Percentiles rank a stretch among this genome's conserved stretches.
Conservation (phyloP, 2,329 filamentous ascomycete genomes). For the Venturia nashicola region DNA sequence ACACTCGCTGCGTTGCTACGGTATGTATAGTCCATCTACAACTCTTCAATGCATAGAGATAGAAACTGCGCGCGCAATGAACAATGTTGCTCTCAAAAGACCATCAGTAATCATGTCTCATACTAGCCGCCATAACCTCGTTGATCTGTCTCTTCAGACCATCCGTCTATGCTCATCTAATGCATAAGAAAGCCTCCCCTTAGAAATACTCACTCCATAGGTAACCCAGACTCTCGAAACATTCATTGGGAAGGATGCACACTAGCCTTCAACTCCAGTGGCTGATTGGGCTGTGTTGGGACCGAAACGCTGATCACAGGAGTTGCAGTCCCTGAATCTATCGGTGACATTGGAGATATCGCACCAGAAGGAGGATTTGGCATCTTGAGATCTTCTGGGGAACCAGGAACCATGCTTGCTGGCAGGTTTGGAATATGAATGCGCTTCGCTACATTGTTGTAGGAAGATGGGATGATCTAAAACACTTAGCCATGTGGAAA, state of each 20-base stretch:
- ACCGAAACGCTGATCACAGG: neutral
- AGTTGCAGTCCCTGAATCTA: conserved; percentile 5
- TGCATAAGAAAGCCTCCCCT: neutral
- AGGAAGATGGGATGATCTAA: conserved; percentile 85
- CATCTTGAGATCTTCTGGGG: conserved; percentile 70
- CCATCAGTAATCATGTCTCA: neutral
- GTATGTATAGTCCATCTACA: neutral
- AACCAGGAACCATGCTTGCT: conserved; percentile 57
- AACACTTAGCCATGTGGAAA: neutral
- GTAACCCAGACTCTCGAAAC: neutral
- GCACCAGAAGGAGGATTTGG: conserved; percentile 52
- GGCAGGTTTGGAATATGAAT: conserved; percentile 68
- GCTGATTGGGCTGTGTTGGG: neutral
- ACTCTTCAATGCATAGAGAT: neutral
- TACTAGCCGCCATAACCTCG: neutral
- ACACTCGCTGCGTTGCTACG: neutral
- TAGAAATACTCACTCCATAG: neutral
- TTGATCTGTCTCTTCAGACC: neutral
- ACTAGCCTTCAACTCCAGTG: neutral
- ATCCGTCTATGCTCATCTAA: neutral
- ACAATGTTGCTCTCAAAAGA: neutral
- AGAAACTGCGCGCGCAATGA: neutral
- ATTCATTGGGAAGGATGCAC: neutral
- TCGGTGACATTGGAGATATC: conserved; percentile 1
- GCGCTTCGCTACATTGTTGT: conserved; percentile 89